phyloP scores from a whole-genome alignment of 805 yeast species.

The Isabelozyma gotoi region DNA sequence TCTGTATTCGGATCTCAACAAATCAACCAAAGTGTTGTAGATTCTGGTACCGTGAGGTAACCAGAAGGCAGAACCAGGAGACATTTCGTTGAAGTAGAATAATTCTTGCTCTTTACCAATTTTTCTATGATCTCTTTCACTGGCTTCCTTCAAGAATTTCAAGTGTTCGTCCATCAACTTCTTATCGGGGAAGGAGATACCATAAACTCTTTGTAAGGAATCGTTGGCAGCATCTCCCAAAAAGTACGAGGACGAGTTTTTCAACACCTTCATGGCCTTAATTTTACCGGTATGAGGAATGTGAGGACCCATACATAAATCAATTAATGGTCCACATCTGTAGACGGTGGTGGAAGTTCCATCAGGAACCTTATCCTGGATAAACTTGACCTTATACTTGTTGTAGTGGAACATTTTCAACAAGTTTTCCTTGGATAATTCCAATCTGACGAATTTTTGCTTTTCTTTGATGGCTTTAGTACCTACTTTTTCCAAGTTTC shows the following conservation, averaged over 20 bases:
- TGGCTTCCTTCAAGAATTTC: slow-evolving; percentile 93
- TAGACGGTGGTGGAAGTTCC: slow-evolving; percentile 95
- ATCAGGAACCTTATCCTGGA: slow-evolving; percentile 88
- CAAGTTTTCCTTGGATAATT: slow-evolving; percentile 86
- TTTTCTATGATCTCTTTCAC: slow-evolving; percentile 93
- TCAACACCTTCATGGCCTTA: slow-evolving; percentile 89
- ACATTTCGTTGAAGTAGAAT: slow-evolving; percentile 92
- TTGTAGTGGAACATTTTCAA: slow-evolving; percentile 93
- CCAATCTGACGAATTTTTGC: slow-evolving; percentile 92
- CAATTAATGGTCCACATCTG: slow-evolving; percentile 96
- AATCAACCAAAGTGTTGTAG: slow-evolving; percentile 80
- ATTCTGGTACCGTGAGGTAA: slow-evolving; percentile 98
- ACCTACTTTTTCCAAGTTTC: slow-evolving; percentile 79
- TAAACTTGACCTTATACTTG: slow-evolving; percentile 89
- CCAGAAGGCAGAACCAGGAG: slow-evolving; percentile 99
- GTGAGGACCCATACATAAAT: slow-evolving; percentile 97
- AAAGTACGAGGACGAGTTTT: slow-evolving; percentile 95
- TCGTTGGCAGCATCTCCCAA: slow-evolving; percentile 91
- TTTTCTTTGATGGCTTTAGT: slow-evolving; percentile 91
- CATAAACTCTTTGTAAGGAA: slow-evolving; percentile 94
- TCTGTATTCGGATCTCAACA: slow-evolving; percentile 81
- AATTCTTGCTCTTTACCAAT: slow-evolving; percentile 96
- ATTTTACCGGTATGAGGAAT: slow-evolving; percentile 96
- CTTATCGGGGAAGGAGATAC: slow-evolving; percentile 98
- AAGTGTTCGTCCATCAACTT: slow-evolving; percentile 92